Evolutionary conservation across 2,329 filamentous ascomycete genomes (phyloP), one percentile per base, ranked within the genome.

Genomic region (Penicillium capsulatum): DNA sequence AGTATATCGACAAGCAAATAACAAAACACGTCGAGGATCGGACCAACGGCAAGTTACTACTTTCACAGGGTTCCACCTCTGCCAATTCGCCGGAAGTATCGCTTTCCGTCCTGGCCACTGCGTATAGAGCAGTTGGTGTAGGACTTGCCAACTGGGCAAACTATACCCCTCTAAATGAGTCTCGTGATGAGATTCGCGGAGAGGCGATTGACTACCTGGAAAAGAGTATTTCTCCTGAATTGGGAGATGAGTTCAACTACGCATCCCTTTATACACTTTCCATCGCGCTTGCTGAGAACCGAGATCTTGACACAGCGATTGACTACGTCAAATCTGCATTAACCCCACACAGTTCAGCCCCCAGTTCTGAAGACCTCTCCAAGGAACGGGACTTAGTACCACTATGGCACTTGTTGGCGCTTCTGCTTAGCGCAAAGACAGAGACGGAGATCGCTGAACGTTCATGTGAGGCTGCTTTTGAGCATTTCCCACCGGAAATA

Each of bases 401-500:
- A 2, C 67, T 96, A 16, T 96, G 92, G 90, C 92, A 98, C 69
- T 74, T 98, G 11, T 74, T 98, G 32, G 83, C 88, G 0, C 73
- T 98, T 16, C 73, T 97, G 15, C 69, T 97, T 19, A 95, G 87
- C 50, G 87, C 89, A 1, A 81, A 86, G 48, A 85, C 94, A 50
- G 89, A 96, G 47, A 94, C 86, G 54, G 71, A 79, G 34, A 84
- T 86, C 62, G 90, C 92, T 2, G 77, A 80, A 17, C 82, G 83
- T 55, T 84, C 89, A 20, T 97, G 90, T 53, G 88, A 94, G 59
- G 89, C 87, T 17, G 90, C 89, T 3, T 85, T 97, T 58, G 89
- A 95, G 51, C 87, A 94, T 58, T 94, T 95, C 55, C 81, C 83
- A 37, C 81, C 87, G 45, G 77, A 81, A 0, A 65, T 76, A 1